These are phyloP conservation scores for Aspergillus conjunctus DNA, from an alignment of 495 filamentous ascomycete genomes.

Conservation along the genomic window DNA sequence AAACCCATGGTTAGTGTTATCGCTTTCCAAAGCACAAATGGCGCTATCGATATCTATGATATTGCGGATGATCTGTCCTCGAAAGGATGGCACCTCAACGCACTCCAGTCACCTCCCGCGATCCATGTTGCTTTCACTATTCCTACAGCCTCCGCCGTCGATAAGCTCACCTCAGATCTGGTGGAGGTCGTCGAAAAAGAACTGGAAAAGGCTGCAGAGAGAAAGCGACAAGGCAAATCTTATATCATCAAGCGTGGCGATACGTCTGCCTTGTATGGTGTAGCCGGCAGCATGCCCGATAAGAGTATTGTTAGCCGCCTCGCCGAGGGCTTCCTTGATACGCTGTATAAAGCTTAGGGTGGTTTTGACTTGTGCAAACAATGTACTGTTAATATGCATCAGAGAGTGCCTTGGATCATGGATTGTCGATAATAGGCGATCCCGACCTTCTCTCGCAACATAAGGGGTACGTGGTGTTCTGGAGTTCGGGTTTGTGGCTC, in stretches of 20 bases:
- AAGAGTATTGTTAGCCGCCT: conserved; percentile 92
- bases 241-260: conserved; percentile 59
- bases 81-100: conserved; percentile 94
- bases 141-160: conserved; percentile 77
- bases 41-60: conserved; percentile 79
- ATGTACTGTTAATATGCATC: conserved; percentile 20
- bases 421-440: conserved; percentile 2
- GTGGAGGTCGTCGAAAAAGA: conserved; percentile 77
- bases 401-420: conserved; percentile 7
- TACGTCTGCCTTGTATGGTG: conserved; percentile 87
- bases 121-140: conserved; percentile 95
- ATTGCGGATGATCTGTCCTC: conserved; percentile 80
- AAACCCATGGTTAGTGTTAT: conserved; percentile 87
- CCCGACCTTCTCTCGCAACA: conserved; percentile 10
- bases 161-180: conserved; percentile 76
- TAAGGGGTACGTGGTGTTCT: conserved; percentile 19
- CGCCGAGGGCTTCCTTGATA: conserved; percentile 90
- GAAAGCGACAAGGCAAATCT: conserved; percentile 62
- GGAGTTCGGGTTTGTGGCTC: not conserved
- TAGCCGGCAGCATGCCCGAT: conserved; percentile 91
- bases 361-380: conserved; percentile 5
- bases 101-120: conserved; percentile 87
- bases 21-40: conserved; percentile 73
- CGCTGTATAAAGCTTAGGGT: conserved; percentile 85
- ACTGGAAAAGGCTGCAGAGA: conserved; percentile 74